Base-by-base conservation (phyloP, 306 rosid genomes). In the Trifolium repens region DNA sequence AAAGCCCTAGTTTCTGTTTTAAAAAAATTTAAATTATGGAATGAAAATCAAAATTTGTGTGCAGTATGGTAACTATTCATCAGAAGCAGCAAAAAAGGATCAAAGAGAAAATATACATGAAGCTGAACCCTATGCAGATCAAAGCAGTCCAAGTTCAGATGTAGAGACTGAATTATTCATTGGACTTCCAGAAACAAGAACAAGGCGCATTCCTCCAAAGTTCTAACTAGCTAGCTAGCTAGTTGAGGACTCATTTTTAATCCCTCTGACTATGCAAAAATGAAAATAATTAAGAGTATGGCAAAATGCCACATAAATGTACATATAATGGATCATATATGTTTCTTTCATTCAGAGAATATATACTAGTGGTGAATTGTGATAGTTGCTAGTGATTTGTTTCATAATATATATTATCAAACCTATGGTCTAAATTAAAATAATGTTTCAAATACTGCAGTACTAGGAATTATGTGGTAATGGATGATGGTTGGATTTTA, bases 111-210 rank as follows among this genome's bases (percentile, higher is more conserved):
- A 34, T 39, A 32, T 65, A 39, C 16, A 4, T 3, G 76, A 77
- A 19, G 24, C 22, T 9, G 76, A 82, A 11, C 7, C 60, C 12
- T 44, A 52, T 75, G 62, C 39, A 60, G 88, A 88, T 55, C 32
- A 55, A 67, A 87, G 88, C 60, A 79, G 76, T 46, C 82, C 87
- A 68, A 84, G 71, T 71, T 91, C 91, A 66, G 90, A 89, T 13
- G 98, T 93, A 14, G 96, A 85, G 72, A 93, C 97, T n/a, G 96
- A 84, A 61, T 78, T 93, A 80, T 85, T 79, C 81, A 93, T 93
- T 80, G 97, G 97, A 11, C 84, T 70, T 69, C 97, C 97, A 15
- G 90, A 87, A 55, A 76, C 80, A 26, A 85, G 91, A 80, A 43
- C 72, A 55, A 86, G 75, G 67, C 76, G 69, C 43, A 24, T 66